Percentiles rank a stretch among this genome's conserved stretches.
These are phyloP conservation scores for Keithomyces neogunnii DNA, from an alignment of 2,329 filamentous ascomycete species.

Conservation along the genomic window DNA sequence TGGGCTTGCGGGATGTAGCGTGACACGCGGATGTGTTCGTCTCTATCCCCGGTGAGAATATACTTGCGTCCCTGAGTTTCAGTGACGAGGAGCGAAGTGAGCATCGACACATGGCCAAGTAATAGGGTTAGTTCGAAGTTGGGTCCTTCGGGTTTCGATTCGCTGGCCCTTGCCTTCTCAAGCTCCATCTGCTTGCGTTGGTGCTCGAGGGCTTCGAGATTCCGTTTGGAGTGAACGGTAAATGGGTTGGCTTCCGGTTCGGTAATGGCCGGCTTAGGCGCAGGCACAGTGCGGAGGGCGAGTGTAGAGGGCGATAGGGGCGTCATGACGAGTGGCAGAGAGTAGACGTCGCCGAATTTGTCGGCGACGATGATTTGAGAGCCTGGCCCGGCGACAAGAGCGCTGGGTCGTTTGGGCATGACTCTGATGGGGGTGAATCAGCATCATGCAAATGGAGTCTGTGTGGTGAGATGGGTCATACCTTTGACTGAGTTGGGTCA, in stretches of 20 bases:
- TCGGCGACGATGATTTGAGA: constrained; percentile 74
- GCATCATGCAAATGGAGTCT: background rate
- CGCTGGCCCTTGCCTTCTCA: constrained; percentile 15
- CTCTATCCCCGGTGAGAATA: constrained; percentile 48
- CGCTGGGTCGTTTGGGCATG: constrained; percentile 86
- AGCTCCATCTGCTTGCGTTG: constrained; percentile 41
- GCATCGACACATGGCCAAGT: constrained; percentile 90
- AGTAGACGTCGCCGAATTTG: constrained; percentile 96
- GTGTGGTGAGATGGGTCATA: constrained; percentile 22
- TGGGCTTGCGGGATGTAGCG: constrained; percentile 74
- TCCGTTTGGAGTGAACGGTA: constrained; percentile 58
- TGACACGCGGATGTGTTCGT: constrained; percentile 79
- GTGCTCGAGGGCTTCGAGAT: constrained; percentile 50
- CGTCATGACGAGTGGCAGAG: constrained; percentile 55
- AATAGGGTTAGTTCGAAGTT: constrained; percentile 69
- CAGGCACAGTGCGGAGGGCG: constrained; percentile 10
- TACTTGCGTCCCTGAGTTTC: constrained; percentile 34
- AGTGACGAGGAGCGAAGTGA: constrained; percentile 63
- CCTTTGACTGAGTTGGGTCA: constrained; percentile 67
- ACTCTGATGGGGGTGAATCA: constrained; percentile 34
- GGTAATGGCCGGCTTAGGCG: constrained; percentile 18
- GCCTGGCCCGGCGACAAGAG: constrained; percentile 62
- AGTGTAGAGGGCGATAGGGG: constrained; percentile 11
- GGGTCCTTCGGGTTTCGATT: constrained; percentile 24
- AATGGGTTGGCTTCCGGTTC: constrained; percentile 47